Evolutionary conservation across 257 asterid species (phyloP).

Genomic region (Solanum habrochaites): DNA sequence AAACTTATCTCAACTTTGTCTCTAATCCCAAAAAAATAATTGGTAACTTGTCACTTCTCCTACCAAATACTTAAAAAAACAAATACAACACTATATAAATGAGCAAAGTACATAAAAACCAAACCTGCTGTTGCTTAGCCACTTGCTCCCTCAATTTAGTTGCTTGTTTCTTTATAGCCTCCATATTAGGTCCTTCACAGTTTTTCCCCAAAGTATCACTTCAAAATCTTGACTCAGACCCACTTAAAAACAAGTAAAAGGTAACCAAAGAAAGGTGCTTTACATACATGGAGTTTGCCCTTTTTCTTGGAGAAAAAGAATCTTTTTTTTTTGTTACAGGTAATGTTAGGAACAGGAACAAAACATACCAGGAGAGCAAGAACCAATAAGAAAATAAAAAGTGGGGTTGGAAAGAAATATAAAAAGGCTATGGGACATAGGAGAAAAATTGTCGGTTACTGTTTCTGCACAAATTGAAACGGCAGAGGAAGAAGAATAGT

Average conservation of each 20-base stretch:
- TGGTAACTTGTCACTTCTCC: neutral
- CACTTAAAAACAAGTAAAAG: neutral
- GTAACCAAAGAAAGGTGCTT: neutral
- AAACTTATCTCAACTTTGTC: neutral
- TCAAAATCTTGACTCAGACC: neutral
- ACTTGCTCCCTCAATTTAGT: conserved; percentile 88
- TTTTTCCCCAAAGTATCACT: neutral
- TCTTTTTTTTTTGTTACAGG: neutral
- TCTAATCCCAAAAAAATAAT: neutral
- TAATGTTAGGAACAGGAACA: neutral
- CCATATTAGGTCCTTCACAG: conserved; percentile 27
- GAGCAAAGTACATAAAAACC: neutral
- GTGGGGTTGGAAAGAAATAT: neutral
- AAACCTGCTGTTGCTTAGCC: conserved; percentile 93
- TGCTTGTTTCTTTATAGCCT: conserved; percentile 93
- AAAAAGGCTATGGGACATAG: neutral
- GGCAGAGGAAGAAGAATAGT: neutral
- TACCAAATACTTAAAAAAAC: neutral
- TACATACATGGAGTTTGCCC: neutral
- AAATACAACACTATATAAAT: neutral
- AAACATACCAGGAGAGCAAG: neutral
- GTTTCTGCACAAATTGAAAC: neutral
- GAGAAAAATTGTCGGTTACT: neutral
- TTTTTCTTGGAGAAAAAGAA: neutral
- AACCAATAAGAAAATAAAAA: neutral